Evolutionary conservation across 2,329 filamentous ascomycete species (phyloP).

Genomic region (Stachybotrys chlorohalonatus): DNA sequence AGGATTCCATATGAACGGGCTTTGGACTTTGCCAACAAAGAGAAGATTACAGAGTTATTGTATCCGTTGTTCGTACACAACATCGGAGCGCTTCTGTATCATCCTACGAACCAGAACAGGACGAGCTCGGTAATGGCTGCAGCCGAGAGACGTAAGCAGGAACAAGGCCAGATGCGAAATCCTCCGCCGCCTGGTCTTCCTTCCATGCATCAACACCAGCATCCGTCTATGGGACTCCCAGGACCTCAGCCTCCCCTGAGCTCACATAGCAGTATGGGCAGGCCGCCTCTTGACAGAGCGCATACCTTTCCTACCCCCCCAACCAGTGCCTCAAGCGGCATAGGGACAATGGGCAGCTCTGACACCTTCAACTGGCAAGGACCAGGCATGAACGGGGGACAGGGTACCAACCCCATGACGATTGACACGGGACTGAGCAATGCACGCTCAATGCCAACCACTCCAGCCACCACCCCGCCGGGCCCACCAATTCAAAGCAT

Average conservation of each 20-base stretch:
- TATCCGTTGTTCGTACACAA: slow-evolving; percentile 98
- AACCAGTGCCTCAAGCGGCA: slow-evolving; percentile 83
- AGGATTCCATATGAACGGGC: slow-evolving; percentile 98
- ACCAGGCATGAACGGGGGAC: slow-evolving; percentile 51
- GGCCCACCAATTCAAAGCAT: slow-evolving; percentile 68
- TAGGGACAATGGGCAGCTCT: slow-evolving; percentile 61
- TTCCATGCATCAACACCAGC: slow-evolving; percentile 60
- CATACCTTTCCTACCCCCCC: slow-evolving; percentile 93
- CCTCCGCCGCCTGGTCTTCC: slow-evolving; percentile 47
- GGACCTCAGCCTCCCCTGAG: slow-evolving; percentile 45
- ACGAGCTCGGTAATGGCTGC: slow-evolving; percentile 84
- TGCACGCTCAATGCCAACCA: slow-evolving; percentile 77
- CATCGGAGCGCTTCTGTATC: slow-evolving; percentile 87
- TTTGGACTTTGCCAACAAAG: slow-evolving; percentile 98
- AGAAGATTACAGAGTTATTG: slow-evolving; percentile 92
- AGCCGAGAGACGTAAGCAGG: slow-evolving; percentile 66
- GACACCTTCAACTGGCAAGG: slow-evolving; percentile 74
- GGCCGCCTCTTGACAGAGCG: slow-evolving; percentile 72
- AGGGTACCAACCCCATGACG: slow-evolving; percentile 62
- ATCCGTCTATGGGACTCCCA: slow-evolving; percentile 51
- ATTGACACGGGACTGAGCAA: slow-evolving; percentile 73
- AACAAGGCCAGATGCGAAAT: slow-evolving; percentile 56
- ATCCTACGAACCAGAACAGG: slow-evolving; percentile 78
- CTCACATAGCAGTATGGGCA: slow-evolving; percentile 62
- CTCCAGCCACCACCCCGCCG: slow-evolving; percentile 84